Base-by-base conservation (phyloP, 139 green algal genomes). In the Micractinium conductrix region DNA sequence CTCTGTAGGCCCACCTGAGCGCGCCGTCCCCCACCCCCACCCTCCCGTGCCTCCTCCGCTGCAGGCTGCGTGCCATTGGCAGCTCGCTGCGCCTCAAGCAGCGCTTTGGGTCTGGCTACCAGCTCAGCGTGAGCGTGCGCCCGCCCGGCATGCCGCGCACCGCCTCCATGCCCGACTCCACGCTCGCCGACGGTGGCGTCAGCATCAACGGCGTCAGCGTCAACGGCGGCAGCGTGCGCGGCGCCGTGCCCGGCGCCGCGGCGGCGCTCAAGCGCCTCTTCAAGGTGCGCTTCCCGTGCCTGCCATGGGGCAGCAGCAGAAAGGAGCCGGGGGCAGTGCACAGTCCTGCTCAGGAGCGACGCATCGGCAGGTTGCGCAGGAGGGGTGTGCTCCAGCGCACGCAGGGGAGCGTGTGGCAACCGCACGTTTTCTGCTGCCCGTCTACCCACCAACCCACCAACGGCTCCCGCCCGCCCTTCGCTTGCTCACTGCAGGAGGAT, bases 41-140 rank as follows among this genome's bases (percentile, higher is more conserved):
- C 35, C 45, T 22, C 12, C 40, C 38, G 42, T 0, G 8, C 60
- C 42, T 21, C 3, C 35, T 53, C 50, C 38, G 3, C 3, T 19
- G 45, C 80, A 82, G 87, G 74, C 89, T 99, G 80, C 87, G 91
- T 43, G 96, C 93, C 79, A 68, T 99, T 24, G 97, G 96, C 40
- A 92, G 88, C 79, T 81, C 86, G 24, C 87, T 99, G 63, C 90
- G 96, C 50, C 94, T 99, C 19, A 99, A 99, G 91, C 93, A 95
- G 88, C 92, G 91, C 55, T 99, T 97, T 85, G 95, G 95, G n/a
- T 84, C 86, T 16, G 95, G 94, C 30, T 98, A 97, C 88, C 90
- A 90, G 76, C 76, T 90, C 37, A 76, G 75, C 17, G 53, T 90
- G 24, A 42, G 28, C 21, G 84, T 88, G 48, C 17, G 75, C 55